These are phyloP conservation scores for Pseudocercospora cruenta DNA, from an alignment of 2,329 filamentous ascomycete species.

Conservation along the genomic window DNA sequence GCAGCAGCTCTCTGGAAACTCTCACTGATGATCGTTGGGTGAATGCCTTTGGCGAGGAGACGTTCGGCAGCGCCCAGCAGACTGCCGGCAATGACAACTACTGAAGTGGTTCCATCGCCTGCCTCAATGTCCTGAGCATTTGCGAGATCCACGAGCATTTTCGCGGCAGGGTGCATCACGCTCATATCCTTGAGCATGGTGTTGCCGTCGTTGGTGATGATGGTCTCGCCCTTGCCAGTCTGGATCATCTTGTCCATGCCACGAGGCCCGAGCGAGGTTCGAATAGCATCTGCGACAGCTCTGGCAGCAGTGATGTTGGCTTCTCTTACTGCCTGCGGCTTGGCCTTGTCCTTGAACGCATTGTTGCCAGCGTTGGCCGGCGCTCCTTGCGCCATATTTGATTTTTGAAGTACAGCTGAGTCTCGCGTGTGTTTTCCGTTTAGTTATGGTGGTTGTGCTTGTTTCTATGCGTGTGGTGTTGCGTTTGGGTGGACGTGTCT, in stretches of 20 bases:
- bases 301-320: conserved; percentile 96
- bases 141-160: conserved; percentile 97
- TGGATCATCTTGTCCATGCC: conserved; percentile 99
- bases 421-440: background rate
- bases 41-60: conserved; percentile 86
- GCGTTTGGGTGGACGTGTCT: background rate
- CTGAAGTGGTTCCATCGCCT: conserved; percentile 96
- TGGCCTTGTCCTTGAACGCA: conserved; percentile 87
- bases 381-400: conserved; percentile 45
- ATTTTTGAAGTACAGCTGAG: background rate
- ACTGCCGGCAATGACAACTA: conserved; percentile 96
- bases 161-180: conserved; percentile 98
- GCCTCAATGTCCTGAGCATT: conserved; percentile 98
- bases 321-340: conserved; percentile 94
- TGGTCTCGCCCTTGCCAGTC: conserved; percentile 92
- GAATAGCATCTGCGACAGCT: conserved; percentile 96
- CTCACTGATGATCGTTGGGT: conserved; percentile 97
- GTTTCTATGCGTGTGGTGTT: conserved; percentile 4
- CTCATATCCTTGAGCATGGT: conserved; percentile 99
- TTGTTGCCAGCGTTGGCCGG: conserved; percentile 60
- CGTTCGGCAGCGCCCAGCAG: conserved; percentile 91
- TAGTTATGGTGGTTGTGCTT: background rate
- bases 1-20: conserved; percentile 93
- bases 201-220: conserved; percentile 99
- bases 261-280: conserved; percentile 92